Evolutionary conservation across 2,329 filamentous ascomycete genomes (phyloP).

Genomic region (Pseudogymnoascus sp.): DNA sequence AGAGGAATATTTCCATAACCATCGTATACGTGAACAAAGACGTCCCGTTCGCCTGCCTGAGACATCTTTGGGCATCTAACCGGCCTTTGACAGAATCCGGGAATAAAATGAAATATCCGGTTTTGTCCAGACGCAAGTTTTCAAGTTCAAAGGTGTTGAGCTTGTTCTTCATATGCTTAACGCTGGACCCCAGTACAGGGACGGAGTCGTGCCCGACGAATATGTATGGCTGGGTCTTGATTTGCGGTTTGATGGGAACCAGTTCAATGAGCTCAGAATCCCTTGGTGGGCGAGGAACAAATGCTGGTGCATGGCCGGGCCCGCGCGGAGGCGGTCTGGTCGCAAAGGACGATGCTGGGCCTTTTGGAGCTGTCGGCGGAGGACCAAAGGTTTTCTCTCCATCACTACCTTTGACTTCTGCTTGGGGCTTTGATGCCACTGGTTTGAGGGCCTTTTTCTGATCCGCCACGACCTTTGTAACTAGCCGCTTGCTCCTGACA

Average conservation of each 20-base stretch:
- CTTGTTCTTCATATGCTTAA: slow-evolving; percentile 84
- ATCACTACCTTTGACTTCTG: slow-evolving; percentile 30
- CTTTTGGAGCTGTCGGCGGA: slow-evolving; percentile 80
- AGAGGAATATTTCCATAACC: slow-evolving; percentile 71
- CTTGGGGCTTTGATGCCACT: slow-evolving; percentile 20
- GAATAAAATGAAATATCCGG: slow-evolving; percentile 90
- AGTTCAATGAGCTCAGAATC: slow-evolving; percentile 37
- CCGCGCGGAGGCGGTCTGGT: slow-evolving; percentile 18
- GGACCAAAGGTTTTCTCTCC: slow-evolving; percentile 50
- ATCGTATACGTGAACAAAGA: slow-evolving; percentile 89
- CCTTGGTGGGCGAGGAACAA: slow-evolving; percentile 16
- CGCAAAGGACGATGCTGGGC: slow-evolving; percentile 52
- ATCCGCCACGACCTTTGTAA: slow-evolving; percentile 66
- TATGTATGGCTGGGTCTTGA: slow-evolving; percentile 78
- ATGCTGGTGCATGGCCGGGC: background rate
- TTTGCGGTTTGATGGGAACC: slow-evolving; percentile 58
- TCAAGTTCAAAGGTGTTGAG: slow-evolving; percentile 76
- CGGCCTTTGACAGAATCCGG: slow-evolving; percentile 69
- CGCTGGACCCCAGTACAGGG: slow-evolving; percentile 75
- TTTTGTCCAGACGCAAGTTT: slow-evolving; percentile 74
- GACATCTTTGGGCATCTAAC: slow-evolving; percentile 75
- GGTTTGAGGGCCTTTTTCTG: slow-evolving; percentile 40
- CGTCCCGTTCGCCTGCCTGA: slow-evolving; percentile 68
- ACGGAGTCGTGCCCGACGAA: slow-evolving; percentile 84
- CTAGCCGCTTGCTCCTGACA: slow-evolving; percentile 68